Percentiles rank a stretch among this genome's conserved stretches.
These are phyloP conservation scores for Kodamaea lidongshanica DNA, from an alignment of 805 yeast genomes.

Conservation along the genomic window DNA sequence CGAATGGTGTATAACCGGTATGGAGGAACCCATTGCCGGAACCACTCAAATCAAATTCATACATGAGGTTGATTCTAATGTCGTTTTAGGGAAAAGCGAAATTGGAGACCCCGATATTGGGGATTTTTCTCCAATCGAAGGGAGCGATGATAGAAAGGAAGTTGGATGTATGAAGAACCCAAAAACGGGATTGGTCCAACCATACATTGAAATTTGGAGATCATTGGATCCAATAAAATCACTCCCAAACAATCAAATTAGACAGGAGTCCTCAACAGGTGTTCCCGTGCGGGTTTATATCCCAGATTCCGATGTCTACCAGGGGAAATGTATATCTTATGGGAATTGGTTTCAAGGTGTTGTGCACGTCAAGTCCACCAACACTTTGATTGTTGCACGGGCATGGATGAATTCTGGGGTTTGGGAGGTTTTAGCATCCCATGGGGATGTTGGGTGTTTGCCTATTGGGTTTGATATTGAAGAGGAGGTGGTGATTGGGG, in stretches of 20 bases:
- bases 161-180: slow-evolving; percentile 46
- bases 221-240: slow-evolving; percentile 36
- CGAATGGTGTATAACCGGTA: slow-evolving; percentile 57
- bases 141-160: slow-evolving; percentile 41
- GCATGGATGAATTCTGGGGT: background rate
- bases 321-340: slow-evolving; percentile 6
- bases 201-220: slow-evolving; percentile 52
- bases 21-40: slow-evolving; percentile 32
- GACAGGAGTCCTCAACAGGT: slow-evolving; percentile 7
- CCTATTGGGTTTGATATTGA: too few species aligned
- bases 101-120: slow-evolving; percentile 41
- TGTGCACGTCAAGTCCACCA: slow-evolving; percentile 2
- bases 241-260: slow-evolving; percentile 22
- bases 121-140: slow-evolving; percentile 32
- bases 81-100: slow-evolving; percentile 22
- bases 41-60: slow-evolving; percentile 33
- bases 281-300: slow-evolving; percentile 3
- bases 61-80: slow-evolving; percentile 40
- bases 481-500: too few species aligned
- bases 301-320: background rate
- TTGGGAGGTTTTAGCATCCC: slow-evolving; percentile 2
- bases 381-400: slow-evolving; percentile 2
- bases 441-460: slow-evolving; percentile 3
- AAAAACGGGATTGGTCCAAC: slow-evolving; percentile 33
- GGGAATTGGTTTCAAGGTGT: slow-evolving; percentile 8